These are phyloP conservation scores for Sanghuangporus weigelae DNA, from an alignment of 1,284 basidiomycete species.

Conservation along the genomic window DNA sequence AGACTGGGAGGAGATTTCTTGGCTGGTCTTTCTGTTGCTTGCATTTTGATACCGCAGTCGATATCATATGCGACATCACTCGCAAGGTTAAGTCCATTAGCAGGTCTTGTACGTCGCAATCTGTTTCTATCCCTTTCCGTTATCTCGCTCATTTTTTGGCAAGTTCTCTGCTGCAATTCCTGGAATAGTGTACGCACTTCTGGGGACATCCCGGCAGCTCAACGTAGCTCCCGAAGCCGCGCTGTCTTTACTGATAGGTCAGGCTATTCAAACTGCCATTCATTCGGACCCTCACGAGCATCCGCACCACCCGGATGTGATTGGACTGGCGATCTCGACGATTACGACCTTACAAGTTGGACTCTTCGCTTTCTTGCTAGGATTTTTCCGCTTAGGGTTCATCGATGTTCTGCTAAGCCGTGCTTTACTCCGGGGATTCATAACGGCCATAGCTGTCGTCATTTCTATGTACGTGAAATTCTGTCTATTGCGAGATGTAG, in stretches of 20 bases:
- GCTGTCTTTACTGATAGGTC: conserved; percentile 83
- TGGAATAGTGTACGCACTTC: conserved; percentile 75
- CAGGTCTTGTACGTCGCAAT: conserved; percentile 65
- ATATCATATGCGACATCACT: conserved; percentile 89
- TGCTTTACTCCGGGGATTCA: conserved; percentile 83
- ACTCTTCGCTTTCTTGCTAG: conserved; percentile 82
- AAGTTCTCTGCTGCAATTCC: conserved; percentile 79
- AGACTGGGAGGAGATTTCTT: conserved; percentile 71
- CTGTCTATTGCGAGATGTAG: background rate
- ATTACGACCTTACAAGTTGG: conserved; percentile 85
- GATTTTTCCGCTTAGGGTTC: conserved; percentile 87
- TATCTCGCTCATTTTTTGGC: background rate
- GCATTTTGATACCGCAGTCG: conserved; percentile 87
- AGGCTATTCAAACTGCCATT: conserved; percentile 70
- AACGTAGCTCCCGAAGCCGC: conserved; percentile 91
- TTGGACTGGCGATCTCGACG: conserved; percentile 64
- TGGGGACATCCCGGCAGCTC: conserved; percentile 80
- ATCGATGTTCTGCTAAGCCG: conserved; percentile 92
- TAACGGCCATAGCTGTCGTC: conserved; percentile 73
- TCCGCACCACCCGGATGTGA: conserved; percentile 44
- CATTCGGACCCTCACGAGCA: conserved; percentile 55
- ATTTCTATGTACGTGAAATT: conserved; percentile 56
- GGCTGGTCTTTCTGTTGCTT: conserved; percentile 84
- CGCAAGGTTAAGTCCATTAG: conserved; percentile 74
- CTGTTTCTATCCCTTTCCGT: conserved; percentile 18